These are phyloP conservation scores for Centaurea solstitialis DNA, from an alignment of 129 eudicot species.

Conservation along the genomic window DNA sequence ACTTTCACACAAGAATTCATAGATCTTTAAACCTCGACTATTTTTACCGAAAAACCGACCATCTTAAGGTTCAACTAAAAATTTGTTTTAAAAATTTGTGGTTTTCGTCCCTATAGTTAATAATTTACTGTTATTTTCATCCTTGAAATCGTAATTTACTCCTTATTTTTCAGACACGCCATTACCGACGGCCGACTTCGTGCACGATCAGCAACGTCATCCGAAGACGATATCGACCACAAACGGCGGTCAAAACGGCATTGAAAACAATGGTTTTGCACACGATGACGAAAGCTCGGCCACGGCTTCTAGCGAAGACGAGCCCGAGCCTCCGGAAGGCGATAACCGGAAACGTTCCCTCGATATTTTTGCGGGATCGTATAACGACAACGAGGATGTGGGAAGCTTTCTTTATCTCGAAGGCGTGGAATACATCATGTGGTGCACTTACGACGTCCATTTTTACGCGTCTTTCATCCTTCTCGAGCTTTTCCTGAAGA, in stretches of 20 bases:
- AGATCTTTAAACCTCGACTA: too few relatives aligned
- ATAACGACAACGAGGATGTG: conserved; percentile 62
- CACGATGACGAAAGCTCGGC: conserved; percentile 29
- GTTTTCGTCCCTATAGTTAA: too few relatives aligned
- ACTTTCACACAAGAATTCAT: too few relatives aligned
- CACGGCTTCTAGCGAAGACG: conserved; percentile 40
- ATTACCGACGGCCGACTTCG: conserved; percentile 49
- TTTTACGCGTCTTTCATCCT: conserved; percentile 97
- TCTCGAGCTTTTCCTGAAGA: conserved; percentile 88
- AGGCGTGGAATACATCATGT: conserved; percentile 97
- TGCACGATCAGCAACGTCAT: conserved; percentile 21
- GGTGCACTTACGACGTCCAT: conserved; percentile 99
- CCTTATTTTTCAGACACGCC: conserved; percentile 69
- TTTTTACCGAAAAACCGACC: too few relatives aligned
- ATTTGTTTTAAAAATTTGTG: too few relatives aligned
- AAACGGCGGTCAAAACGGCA: conserved; percentile 11
- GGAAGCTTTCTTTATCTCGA: conserved; percentile 90
- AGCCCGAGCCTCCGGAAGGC: conserved; percentile 18
- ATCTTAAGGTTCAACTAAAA: too few relatives aligned
- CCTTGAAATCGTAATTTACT: too few relatives aligned
- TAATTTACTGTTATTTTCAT: too few relatives aligned
- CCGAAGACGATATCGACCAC: conserved; percentile 9
- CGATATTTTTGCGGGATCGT: conserved; percentile 16
- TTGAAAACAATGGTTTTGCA: conserved; percentile 9
- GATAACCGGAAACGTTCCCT: conserved; percentile 8